These are phyloP conservation scores for Curvularia sp. DNA, from an alignment of 2,329 filamentous ascomycete species.

Conservation along the genomic window DNA sequence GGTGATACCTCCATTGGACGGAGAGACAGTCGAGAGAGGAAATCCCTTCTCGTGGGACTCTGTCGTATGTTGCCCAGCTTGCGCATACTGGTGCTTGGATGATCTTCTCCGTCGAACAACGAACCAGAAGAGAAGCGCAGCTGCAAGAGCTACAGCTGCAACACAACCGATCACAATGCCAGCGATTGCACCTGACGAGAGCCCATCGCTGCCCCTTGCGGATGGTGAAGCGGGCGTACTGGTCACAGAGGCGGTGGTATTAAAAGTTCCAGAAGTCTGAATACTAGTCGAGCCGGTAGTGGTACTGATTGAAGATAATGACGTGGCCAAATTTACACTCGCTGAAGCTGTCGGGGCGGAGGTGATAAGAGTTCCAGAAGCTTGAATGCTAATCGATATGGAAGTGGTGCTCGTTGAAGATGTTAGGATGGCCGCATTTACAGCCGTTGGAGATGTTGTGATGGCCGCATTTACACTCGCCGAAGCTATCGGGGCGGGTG, in stretches of 20 bases:
- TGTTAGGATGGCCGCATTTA: too few species aligned
- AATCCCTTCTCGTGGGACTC: constrained; percentile 32
- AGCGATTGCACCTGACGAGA: constrained; percentile 36
- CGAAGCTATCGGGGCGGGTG: too few species aligned
- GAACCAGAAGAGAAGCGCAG: constrained; percentile 31
- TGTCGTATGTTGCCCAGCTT: constrained; percentile 24
- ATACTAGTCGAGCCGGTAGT: background rate
- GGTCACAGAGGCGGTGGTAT: background rate
- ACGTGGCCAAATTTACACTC: too few species aligned
- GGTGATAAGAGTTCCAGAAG: too few species aligned
- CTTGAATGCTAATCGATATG: too few species aligned
- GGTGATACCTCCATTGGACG: constrained; percentile 15
- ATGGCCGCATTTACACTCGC: too few species aligned
- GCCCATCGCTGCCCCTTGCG: background rate
- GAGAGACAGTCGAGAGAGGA: constrained; percentile 14
- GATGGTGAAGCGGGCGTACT: too few species aligned
- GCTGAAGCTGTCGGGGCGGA: too few species aligned
- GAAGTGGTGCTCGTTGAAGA: too few species aligned
- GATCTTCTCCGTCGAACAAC: constrained; percentile 27
- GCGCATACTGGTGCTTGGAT: background rate
- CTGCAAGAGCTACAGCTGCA: constrained; percentile 40
- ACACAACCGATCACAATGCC: constrained; percentile 50
- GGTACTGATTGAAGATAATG: too few species aligned
- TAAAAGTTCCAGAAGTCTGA: background rate
- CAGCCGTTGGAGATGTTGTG: too few species aligned